Evolutionary conservation across 495 filamentous ascomycete genomes (phyloP).

Genomic region (Daldinia childiae): DNA sequence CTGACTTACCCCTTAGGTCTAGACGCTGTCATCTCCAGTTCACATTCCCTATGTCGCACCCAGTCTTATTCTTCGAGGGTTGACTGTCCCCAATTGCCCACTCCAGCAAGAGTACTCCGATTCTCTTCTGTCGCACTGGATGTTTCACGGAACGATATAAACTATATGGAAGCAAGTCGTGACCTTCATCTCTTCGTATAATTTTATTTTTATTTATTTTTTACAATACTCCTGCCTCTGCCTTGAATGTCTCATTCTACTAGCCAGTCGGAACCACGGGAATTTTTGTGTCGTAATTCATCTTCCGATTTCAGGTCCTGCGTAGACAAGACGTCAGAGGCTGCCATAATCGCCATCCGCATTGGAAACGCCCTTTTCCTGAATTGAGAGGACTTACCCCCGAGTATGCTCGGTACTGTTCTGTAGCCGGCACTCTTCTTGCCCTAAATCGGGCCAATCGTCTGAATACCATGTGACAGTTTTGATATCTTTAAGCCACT

Average conservation of each 20-base stretch:
- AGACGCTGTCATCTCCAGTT: conserved; percentile 36
- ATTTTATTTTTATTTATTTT: conserved; percentile 13
- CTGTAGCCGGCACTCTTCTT: conserved; percentile 24
- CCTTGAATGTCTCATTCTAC: conserved; percentile 24
- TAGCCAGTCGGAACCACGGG: conserved; percentile 22
- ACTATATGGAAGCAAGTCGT: conserved; percentile 35
- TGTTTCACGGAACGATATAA: conserved; percentile 43
- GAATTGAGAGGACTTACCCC: conserved; percentile 13
- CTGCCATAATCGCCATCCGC: conserved; percentile 17
- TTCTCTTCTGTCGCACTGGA: conserved; percentile 31
- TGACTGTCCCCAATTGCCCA: conserved; percentile 33
- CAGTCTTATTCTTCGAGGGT: conserved; percentile 32
- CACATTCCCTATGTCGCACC: conserved; percentile 35
- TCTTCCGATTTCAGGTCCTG: conserved; percentile 8
- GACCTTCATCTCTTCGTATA: conserved; percentile 29
- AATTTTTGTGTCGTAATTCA: conserved; percentile 22
- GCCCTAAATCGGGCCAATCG: conserved; percentile 32
- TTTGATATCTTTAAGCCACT: conserved; percentile 26
- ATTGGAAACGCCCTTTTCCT: conserved; percentile 4
- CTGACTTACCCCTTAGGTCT: conserved; percentile 20
- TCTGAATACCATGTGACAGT: conserved; percentile 34
- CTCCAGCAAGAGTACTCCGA: conserved; percentile 33
- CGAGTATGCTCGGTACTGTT: conserved; percentile 27
- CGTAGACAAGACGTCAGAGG: conserved; percentile 16
- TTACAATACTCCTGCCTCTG: conserved; percentile 14